Conservation (phyloP, 192 early-diverging fungal species). For the Backusella psychrophila region DNA sequence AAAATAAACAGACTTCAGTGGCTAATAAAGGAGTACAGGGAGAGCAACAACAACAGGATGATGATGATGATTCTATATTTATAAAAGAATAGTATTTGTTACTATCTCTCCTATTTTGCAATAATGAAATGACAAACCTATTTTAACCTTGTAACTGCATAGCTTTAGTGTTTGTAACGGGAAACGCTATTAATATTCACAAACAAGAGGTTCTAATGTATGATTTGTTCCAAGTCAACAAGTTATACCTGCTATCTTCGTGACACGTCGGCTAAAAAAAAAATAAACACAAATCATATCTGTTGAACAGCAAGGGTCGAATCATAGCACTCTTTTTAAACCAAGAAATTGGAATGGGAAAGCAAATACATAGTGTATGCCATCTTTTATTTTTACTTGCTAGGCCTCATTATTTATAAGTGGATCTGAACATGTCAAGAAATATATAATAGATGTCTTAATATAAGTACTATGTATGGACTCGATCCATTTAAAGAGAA, state of each 20-base stretch:
- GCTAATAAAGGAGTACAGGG: not conserved
- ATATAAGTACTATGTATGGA: too few species aligned
- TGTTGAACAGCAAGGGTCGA: not conserved
- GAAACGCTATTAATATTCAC: not conserved
- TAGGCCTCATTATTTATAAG: not conserved
- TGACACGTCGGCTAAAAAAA: not conserved
- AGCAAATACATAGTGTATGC: not conserved
- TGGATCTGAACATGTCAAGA: not conserved
- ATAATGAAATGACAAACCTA: not conserved
- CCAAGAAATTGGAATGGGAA: not conserved
- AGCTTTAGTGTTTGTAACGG: not conserved
- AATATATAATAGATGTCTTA: not conserved
- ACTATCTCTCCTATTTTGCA: not conserved
- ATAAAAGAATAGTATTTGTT: not conserved
- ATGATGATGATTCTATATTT: not conserved
- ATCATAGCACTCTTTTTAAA: not conserved
- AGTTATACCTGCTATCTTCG: not conserved
- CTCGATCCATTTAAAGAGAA: too few species aligned
- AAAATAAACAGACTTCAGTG: not conserved
- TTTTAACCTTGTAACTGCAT: not conserved
- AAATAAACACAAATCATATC: not conserved
- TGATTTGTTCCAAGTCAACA: not conserved
- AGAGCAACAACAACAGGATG: not conserved
- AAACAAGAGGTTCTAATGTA: not conserved
- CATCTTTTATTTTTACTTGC: not conserved